Evolutionary conservation across 2,329 filamentous ascomycete genomes (phyloP).

Genomic region (Fusarium udum): DNA sequence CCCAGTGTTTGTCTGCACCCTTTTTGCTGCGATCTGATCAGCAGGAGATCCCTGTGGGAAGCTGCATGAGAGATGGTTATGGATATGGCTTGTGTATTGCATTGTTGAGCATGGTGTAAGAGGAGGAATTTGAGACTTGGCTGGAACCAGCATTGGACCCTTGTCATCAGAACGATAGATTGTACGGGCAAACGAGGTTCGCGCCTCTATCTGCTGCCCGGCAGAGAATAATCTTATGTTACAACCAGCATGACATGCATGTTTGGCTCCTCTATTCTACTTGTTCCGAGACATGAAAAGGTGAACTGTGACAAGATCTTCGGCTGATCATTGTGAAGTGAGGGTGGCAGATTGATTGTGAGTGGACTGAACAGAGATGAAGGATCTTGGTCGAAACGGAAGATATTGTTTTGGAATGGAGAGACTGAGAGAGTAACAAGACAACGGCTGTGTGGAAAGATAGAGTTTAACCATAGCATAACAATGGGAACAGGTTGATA

Average conservation of each 20-base stretch:
- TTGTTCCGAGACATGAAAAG: neutral
- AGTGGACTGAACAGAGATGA: neutral
- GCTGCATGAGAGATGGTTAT: constrained; percentile 21
- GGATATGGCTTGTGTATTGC: constrained; percentile 35
- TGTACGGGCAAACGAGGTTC: constrained; percentile 52
- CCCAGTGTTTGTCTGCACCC: constrained; percentile 12
- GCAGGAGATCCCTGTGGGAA: constrained; percentile 42
- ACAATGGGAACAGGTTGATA: neutral
- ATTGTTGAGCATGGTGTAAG: constrained; percentile 40
- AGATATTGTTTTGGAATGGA: neutral
- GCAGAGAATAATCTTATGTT: constrained; percentile 46
- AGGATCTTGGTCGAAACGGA: constrained; percentile 2
- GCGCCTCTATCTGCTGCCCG: constrained; percentile 46
- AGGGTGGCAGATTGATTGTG: neutral
- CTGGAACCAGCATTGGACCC: constrained; percentile 34
- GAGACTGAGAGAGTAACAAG: constrained; percentile 3
- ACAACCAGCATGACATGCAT: constrained; percentile 44
- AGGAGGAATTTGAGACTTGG: constrained; percentile 37
- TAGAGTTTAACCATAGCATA: neutral
- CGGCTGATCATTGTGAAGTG: neutral
- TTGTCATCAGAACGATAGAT: constrained; percentile 49
- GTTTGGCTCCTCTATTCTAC: constrained; percentile 19
- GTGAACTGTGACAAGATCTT: constrained; percentile 2
- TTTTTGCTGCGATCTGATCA: constrained; percentile 24
- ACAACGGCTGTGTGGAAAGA: neutral